Conservation (phyloP, 1,284 basidiomycete species). For the Termitomyces sp. region DNA sequence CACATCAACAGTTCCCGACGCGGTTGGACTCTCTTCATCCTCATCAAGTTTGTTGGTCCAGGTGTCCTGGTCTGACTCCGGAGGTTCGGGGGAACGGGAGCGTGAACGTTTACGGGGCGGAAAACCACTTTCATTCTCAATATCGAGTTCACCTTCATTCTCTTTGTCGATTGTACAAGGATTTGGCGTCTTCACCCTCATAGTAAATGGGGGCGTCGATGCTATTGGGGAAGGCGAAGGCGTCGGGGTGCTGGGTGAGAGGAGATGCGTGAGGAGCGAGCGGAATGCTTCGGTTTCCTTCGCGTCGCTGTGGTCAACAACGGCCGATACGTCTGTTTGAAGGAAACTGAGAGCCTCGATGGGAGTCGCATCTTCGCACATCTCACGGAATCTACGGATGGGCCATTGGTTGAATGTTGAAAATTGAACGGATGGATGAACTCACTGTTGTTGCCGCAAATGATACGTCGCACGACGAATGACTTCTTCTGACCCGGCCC, state of each 20-base stretch:
- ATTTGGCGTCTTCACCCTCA: background rate
- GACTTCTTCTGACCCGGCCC: slow-evolving; percentile 54
- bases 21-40: slow-evolving; percentile 11
- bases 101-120: slow-evolving; percentile 36
- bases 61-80: slow-evolving; percentile 6
- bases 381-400: slow-evolving; percentile 63
- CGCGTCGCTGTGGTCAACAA: slow-evolving; percentile 62
- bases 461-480: slow-evolving; percentile 55
- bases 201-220: background rate
- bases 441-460: slow-evolving; percentile 67
- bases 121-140: slow-evolving; percentile 17
- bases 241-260: slow-evolving; percentile 27
- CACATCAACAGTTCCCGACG: slow-evolving; percentile 14
- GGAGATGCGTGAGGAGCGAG: slow-evolving; percentile 60
- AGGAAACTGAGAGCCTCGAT: slow-evolving; percentile 69
- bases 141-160: background rate
- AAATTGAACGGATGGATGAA: background rate
- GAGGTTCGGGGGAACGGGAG: slow-evolving; percentile 30
- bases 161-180: slow-evolving; percentile 4
- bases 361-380: slow-evolving; percentile 61
- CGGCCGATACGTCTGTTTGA: slow-evolving; percentile 60
- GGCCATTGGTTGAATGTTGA: background rate
- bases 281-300: slow-evolving; percentile 62
- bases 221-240: slow-evolving; percentile 4
- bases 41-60: slow-evolving; percentile 27